These are phyloP conservation scores for Rhodosporidiobolus sp. DNA, from an alignment of 768 basidiomycete species.

Conservation along the genomic window DNA sequence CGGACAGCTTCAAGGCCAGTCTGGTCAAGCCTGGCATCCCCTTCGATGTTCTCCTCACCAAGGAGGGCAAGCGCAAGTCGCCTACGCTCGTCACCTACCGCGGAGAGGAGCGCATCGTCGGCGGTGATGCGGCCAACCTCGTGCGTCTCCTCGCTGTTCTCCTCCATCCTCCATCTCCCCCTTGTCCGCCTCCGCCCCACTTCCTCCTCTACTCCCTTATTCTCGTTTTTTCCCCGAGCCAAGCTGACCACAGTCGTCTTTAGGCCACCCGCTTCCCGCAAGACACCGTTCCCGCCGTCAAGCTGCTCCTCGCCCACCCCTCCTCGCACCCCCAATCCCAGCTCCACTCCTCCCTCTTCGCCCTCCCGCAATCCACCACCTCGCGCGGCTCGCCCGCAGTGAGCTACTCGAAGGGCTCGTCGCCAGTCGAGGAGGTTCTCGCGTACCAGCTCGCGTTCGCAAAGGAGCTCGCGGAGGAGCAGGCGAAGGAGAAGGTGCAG, in stretches of 20 bases:
- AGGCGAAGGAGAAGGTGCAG: conserved; percentile 67
- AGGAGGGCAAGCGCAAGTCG: conserved; percentile 95
- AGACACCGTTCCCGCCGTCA: conserved; percentile 80
- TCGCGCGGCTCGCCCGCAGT: conserved; percentile 63
- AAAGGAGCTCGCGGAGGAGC: conserved; percentile 75
- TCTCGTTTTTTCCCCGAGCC: background rate
- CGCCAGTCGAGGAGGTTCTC: conserved; percentile 69
- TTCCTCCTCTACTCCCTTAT: background rate
- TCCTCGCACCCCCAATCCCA: conserved; percentile 24
- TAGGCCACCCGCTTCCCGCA: conserved; percentile 89
- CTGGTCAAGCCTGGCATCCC: conserved; percentile 90
- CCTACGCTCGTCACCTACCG: conserved; percentile 88
- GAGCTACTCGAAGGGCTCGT: conserved; percentile 45
- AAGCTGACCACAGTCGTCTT: background rate
- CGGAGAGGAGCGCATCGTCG: conserved; percentile 77
- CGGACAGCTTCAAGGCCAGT: conserved; percentile 95
- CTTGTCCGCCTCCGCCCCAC: too few relatives aligned
- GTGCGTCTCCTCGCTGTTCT: conserved; percentile 7
- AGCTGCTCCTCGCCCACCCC: conserved; percentile 60
- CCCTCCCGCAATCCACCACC: conserved; percentile 46
- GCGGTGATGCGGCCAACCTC: conserved; percentile 78
- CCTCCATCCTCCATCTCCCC: too few relatives aligned
- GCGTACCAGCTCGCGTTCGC: conserved; percentile 92
- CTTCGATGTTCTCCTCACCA: conserved; percentile 93
- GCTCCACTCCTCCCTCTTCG: conserved; percentile 30